Evolutionary conservation across 208 protist genomes (phyloP), one percentile per base, ranked within the genome.

Genomic region (Acanthamoeba lenticulata): DNA sequence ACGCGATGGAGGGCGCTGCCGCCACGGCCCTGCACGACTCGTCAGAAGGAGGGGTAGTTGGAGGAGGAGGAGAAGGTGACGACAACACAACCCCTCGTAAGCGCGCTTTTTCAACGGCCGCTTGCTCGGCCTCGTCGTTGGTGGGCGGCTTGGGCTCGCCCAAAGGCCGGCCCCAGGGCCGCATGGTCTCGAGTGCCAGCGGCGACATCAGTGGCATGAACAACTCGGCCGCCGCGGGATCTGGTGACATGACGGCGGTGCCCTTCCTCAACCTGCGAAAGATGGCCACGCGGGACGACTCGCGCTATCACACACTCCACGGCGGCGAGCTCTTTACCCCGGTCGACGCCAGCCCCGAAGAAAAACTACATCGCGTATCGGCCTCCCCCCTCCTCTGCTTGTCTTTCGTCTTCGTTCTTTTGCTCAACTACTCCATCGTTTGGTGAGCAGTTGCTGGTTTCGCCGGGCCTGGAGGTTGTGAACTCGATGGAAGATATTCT

Each of bases 401-500:
- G 45, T 52, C 45, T 62, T 13, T 0, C 55, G 21, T 62, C 24
- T 62, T 32, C 7, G 1, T 2, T 42, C 15, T 74, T 67, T 6
- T 65, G 15, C 4, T 34, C 4, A 65, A 27, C 13, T 34, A 27
- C n/a, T 5, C n/a, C 13, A 65, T 6, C 5, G 15, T 15, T 38
- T 6, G 67, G 17, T 79, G 36, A 40, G 17, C 34, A 83, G 74
- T 34, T 83, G 38, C 74, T 83, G 27, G 74, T 83, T 19, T 83
- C 74, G 74, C 74, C 74, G 74, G 74, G 74, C 15, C 17, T 83
- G 74, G 74, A 83, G 74, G 49, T 83, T 24, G 42, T 83, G 40
- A 83, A 83, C 32, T 34, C 74, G 36, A 44, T 83, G 74, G 74
- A 83, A 52, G 74, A 83, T 34, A 83, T 83, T 83, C 74, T 83